phyloP scores from a whole-genome alignment of 495 filamentous ascomycete species.

The Xylaria bambusicola region DNA sequence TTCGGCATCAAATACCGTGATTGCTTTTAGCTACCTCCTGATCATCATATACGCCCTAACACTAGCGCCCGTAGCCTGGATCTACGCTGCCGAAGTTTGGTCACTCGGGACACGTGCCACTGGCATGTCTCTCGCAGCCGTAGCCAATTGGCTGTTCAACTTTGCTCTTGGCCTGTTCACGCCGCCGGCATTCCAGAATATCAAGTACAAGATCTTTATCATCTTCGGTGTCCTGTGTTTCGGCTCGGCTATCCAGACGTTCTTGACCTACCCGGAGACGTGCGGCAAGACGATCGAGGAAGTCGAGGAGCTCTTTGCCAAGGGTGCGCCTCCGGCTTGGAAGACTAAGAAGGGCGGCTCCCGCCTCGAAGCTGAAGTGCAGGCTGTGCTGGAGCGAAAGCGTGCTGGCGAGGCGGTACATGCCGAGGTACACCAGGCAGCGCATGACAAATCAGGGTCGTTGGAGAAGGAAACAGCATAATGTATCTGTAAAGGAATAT shows the following conservation, averaged over 20 bases:
- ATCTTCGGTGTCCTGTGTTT: constrained; percentile 74
- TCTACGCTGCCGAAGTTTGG: constrained; percentile 78
- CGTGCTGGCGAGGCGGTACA: constrained; percentile 27
- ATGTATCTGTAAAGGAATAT: not conserved
- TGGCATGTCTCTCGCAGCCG: constrained; percentile 67
- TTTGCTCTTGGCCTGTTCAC: constrained; percentile 72
- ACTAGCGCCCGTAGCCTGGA: constrained; percentile 69
- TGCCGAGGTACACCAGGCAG: constrained; percentile 18
- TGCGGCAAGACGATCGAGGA: constrained; percentile 71
- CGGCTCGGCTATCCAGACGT: constrained; percentile 63
- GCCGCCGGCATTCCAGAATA: constrained; percentile 70
- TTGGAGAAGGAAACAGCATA: no score
- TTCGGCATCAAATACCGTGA: constrained; percentile 64
- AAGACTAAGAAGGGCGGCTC: constrained; percentile 59
- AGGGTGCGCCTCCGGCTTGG: constrained; percentile 57
- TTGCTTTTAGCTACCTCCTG: constrained; percentile 71
- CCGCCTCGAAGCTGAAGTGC: constrained; percentile 45
- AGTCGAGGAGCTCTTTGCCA: constrained; percentile 62
- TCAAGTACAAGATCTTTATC: constrained; percentile 71
- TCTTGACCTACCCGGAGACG: constrained; percentile 72
- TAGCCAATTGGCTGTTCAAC: constrained; percentile 78
- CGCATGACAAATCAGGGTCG: constrained; percentile 21
- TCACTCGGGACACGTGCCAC: constrained; percentile 72
- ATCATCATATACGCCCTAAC: constrained; percentile 72
- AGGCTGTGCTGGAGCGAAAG: constrained; percentile 40